These are phyloP conservation scores for Salix caprea DNA, from an alignment of 345 rosid genomes.

Conservation along the genomic window DNA sequence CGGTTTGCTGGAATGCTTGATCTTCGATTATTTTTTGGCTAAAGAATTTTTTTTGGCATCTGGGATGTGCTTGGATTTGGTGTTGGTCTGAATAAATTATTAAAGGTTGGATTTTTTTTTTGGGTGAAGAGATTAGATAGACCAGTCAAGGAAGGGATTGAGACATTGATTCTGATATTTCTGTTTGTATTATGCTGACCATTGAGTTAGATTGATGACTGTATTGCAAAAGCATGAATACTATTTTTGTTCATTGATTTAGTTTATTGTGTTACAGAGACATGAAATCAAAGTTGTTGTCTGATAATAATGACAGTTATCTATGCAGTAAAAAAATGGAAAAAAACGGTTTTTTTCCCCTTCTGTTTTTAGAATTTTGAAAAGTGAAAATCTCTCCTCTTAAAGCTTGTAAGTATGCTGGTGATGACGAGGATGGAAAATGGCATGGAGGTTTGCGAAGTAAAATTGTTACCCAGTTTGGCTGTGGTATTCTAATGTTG, in stretches of 20 bases:
- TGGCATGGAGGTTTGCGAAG: neutral
- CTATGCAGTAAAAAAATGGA: neutral
- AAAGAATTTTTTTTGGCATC: slow-evolving; percentile 25
- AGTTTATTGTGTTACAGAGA: neutral
- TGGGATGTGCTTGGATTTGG: slow-evolving; percentile 12
- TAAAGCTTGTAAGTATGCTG: neutral
- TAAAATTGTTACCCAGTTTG: neutral
- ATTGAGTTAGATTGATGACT: neutral
- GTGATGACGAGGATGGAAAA: neutral
- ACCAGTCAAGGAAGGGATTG: neutral
- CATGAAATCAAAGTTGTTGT: neutral
- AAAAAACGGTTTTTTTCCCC: neutral
- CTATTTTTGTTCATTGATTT: neutral
- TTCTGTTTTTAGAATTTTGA: neutral
- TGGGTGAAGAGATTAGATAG: neutral
- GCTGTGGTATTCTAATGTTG: neutral
- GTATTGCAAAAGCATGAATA: neutral
- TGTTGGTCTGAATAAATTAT: neutral
- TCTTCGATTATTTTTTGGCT: neutral
- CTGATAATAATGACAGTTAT: neutral
- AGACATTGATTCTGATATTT: neutral
- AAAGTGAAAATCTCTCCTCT: neutral
- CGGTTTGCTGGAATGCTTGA: slow-evolving; percentile 7
- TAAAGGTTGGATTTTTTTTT: neutral
- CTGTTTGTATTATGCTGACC: neutral